phyloP scores from a whole-genome alignment of 2,329 filamentous ascomycete genomes.

The Penicillium digitatum region DNA sequence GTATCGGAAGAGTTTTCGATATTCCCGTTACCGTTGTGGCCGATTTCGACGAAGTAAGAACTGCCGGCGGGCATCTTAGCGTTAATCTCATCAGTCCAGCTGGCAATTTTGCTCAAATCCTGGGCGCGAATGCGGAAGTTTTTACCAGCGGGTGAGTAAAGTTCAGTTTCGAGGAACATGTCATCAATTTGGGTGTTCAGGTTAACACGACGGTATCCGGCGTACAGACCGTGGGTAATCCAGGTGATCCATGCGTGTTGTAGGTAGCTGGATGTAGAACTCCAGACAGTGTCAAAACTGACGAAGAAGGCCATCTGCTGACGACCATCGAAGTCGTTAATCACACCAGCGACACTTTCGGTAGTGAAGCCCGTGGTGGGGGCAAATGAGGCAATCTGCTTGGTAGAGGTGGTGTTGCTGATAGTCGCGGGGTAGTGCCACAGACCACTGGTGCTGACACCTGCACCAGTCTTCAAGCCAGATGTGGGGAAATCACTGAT shows the following conservation, averaged over 20 bases:
- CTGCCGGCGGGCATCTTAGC: conserved; percentile 51
- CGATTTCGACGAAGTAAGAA: conserved; percentile 52
- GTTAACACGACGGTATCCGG: conserved; percentile 55
- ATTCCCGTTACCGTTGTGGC: conserved; percentile 55
- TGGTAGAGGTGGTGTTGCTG: conserved; percentile 52
- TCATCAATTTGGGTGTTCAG: conserved; percentile 60
- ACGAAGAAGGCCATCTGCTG: conserved; percentile 63
- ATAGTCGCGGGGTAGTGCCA: conserved; percentile 59
- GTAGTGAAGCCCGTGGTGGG: conserved; percentile 40
- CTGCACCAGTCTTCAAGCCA: conserved; percentile 50
- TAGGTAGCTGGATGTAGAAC: conserved; percentile 53
- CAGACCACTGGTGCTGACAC: conserved; percentile 50
- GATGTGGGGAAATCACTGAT: conserved; percentile 52
- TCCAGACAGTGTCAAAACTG: conserved; percentile 51
- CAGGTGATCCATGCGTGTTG: conserved; percentile 62
- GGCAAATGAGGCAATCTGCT: conserved; percentile 53
- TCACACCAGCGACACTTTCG: conserved; percentile 53
- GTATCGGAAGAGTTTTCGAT: conserved; percentile 38
- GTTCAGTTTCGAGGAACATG: conserved; percentile 54
- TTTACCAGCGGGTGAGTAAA: conserved; percentile 48
- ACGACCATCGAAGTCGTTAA: conserved; percentile 55
- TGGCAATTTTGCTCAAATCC: conserved; percentile 48
- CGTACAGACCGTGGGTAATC: conserved; percentile 56
- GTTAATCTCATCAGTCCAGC: conserved; percentile 42
- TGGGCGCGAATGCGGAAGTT: conserved; percentile 49